A percentile compares a stretch with the other conserved stretches of the same genome.
Conservation (phyloP, 768 basidiomycete species). For the Floccularia luteovirens region DNA sequence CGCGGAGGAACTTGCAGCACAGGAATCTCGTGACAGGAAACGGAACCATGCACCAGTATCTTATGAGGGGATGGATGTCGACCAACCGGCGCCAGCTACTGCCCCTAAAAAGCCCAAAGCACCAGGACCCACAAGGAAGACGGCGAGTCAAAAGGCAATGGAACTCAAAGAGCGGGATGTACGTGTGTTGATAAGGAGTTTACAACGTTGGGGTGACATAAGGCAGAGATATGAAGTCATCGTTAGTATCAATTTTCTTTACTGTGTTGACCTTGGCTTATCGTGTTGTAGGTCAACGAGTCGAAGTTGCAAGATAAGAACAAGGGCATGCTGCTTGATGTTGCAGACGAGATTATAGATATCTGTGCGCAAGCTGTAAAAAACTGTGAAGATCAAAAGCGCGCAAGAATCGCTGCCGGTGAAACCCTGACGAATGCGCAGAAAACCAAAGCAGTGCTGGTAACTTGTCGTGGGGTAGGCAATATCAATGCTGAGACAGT, state of each 20-base stretch:
- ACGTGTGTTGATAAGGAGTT: slow-evolving; percentile 87
- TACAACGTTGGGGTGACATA: slow-evolving; percentile 98
- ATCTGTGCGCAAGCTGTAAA: slow-evolving; percentile 79
- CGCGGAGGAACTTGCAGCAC: slow-evolving; percentile 61
- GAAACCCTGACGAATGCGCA: slow-evolving; percentile 89
- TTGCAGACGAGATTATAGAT: slow-evolving; percentile 88
- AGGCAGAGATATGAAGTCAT: slow-evolving; percentile 91
- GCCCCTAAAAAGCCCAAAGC: slow-evolving; percentile 69
- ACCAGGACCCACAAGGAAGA: slow-evolving; percentile 74
- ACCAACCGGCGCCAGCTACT: slow-evolving; percentile 55
- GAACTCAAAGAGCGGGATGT: slow-evolving; percentile 97
- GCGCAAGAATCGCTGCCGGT: slow-evolving; percentile 65
- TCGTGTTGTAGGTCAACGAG: slow-evolving; percentile 61
- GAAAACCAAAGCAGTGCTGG: slow-evolving; percentile 95
- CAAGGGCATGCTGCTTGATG: slow-evolving; percentile 82
- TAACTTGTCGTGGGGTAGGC: slow-evolving; percentile 81
- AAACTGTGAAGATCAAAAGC: slow-evolving; percentile 78
- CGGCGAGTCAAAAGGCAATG: slow-evolving; percentile 89
- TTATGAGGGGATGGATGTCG: slow-evolving; percentile 92
- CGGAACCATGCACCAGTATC: slow-evolving; percentile 81
- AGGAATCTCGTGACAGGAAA: slow-evolving; percentile 70
- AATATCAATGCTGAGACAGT: slow-evolving; percentile 99
- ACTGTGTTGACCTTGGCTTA: slow-evolving; percentile 3
- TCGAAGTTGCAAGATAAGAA: slow-evolving; percentile 93
- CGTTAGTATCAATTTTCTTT: slow-evolving; percentile 39